Percentiles rank a stretch among this genome's conserved stretches.
Evolutionary conservation across 2,329 filamentous ascomycete species (phyloP).

Genomic region (Xylaria sp.): DNA sequence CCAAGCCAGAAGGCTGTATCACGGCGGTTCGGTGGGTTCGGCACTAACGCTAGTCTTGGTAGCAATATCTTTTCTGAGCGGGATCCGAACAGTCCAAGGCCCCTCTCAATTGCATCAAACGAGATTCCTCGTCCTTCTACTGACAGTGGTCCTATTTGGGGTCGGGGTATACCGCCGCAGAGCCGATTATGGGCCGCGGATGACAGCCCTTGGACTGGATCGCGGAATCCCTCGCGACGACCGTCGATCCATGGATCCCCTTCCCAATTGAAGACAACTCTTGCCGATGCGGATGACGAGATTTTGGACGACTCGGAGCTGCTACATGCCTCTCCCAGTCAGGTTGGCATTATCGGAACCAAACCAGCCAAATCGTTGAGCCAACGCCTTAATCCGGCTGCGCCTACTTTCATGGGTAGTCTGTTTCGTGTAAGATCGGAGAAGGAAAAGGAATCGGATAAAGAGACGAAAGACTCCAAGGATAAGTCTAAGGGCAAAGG

Average conservation of each 20-base stretch:
- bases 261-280: conserved; percentile 67
- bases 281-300: conserved; percentile 73
- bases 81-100: conserved; percentile 70
- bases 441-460: conserved; percentile 51
- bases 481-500: conserved; percentile 53
- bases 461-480: conserved; percentile 51
- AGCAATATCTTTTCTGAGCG: conserved; percentile 63
- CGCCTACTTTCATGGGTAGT: conserved; percentile 84
- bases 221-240: conserved; percentile 78
- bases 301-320: conserved; percentile 69
- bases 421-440: conserved; percentile 64
- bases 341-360: conserved; percentile 82
- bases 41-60: conserved; percentile 57
- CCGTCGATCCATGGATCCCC: conserved; percentile 84
- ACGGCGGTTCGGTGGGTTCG: conserved; percentile 44
- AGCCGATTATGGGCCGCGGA: conserved; percentile 74
- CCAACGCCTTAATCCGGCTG: conserved; percentile 83
- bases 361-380: conserved; percentile 69
- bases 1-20: conserved; percentile 46
- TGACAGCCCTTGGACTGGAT: conserved; percentile 61
- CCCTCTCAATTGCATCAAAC: conserved; percentile 74
- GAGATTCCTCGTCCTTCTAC: conserved; percentile 82
- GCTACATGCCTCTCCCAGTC: conserved; percentile 64
- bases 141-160: conserved; percentile 81
- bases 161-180: conserved; percentile 61